These are phyloP conservation scores for Zygosaccharomyces pseudobailii DNA, from an alignment of 1,139 yeast genomes.

Conservation along the genomic window DNA sequence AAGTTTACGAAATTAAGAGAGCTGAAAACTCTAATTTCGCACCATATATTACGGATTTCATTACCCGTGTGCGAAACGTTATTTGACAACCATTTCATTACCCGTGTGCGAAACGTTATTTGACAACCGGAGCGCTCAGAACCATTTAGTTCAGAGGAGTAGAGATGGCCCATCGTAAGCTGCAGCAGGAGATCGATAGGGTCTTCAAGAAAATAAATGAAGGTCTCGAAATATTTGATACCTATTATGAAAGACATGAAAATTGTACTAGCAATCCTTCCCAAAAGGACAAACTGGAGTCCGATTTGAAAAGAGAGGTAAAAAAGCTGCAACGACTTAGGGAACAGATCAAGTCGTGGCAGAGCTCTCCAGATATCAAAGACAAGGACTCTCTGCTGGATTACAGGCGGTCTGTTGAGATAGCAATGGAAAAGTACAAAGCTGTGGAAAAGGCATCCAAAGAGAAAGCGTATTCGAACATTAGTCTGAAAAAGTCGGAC, in stretches of 20 bases:
- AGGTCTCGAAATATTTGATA: slow-evolving; percentile 66
- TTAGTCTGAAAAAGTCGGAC: slow-evolving; percentile 46
- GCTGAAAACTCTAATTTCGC: neutral
- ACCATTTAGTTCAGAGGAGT: neutral
- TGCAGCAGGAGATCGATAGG: slow-evolving; percentile 73
- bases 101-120: neutral
- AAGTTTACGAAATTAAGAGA: neutral
- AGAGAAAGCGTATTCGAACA: slow-evolving; percentile 70
- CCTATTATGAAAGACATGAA: slow-evolving; percentile 64
- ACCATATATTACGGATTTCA: neutral
- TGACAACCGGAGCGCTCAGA: neutral
- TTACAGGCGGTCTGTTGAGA: slow-evolving; percentile 61
- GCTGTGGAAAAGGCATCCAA: slow-evolving; percentile 71
- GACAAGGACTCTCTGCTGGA: slow-evolving; percentile 61
- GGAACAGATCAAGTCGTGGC: slow-evolving; percentile 77
- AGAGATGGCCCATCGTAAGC: slow-evolving; percentile 60
- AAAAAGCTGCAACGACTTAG: slow-evolving; percentile 68
- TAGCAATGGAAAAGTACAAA: slow-evolving; percentile 79
- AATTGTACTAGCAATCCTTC: slow-evolving; percentile 55
- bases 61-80: neutral
- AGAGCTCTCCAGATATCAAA: slow-evolving; percentile 64
- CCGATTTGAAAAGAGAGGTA: slow-evolving; percentile 68
- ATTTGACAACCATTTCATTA: neutral
- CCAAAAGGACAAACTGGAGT: slow-evolving; percentile 68
- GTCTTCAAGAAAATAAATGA: slow-evolving; percentile 74